These are phyloP conservation scores for Podila epicladia DNA, from an alignment of 192 early-diverging fungal species.

Conservation along the genomic window DNA sequence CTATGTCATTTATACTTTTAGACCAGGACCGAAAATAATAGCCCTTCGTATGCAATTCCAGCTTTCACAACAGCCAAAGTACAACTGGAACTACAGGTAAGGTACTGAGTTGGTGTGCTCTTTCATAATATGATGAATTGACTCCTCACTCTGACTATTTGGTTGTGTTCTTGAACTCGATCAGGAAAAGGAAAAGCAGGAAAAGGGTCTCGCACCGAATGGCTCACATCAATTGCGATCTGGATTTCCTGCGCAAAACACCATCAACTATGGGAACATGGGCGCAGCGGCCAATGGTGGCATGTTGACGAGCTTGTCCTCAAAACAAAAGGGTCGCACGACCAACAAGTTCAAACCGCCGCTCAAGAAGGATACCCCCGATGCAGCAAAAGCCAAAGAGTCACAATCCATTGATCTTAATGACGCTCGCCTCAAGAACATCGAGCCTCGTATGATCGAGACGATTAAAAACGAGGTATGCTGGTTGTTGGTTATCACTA, in stretches of 20 bases:
- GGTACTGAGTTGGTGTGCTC: no score
- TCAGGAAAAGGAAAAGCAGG: no score
- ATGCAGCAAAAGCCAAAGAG: slow-evolving; percentile 10
- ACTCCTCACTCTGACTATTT: no score
- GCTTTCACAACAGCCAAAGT: background rate
- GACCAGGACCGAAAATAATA: background rate
- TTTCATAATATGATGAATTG: no score
- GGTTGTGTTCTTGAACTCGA: no score
- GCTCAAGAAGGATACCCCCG: slow-evolving; percentile 27
- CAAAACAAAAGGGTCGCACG: slow-evolving; percentile 18
- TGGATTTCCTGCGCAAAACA: background rate
- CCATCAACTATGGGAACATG: background rate
- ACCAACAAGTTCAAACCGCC: slow-evolving; percentile 64
- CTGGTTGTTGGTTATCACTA: background rate
- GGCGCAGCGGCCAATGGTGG: background rate
- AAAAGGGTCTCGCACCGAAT: no score
- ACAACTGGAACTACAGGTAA: background rate
- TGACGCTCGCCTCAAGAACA: slow-evolving; percentile 83
- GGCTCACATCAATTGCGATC: no score
- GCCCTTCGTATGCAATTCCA: background rate
- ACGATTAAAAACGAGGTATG: slow-evolving; percentile 85
- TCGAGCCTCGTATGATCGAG: slow-evolving; percentile 90
- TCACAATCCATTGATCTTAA: slow-evolving; percentile 30
- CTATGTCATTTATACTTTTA: background rate
- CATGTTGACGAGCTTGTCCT: background rate